Base-by-base conservation (phyloP, 1,284 basidiomycete species). In the Cutaneotrichosporon daszewskae region DNA sequence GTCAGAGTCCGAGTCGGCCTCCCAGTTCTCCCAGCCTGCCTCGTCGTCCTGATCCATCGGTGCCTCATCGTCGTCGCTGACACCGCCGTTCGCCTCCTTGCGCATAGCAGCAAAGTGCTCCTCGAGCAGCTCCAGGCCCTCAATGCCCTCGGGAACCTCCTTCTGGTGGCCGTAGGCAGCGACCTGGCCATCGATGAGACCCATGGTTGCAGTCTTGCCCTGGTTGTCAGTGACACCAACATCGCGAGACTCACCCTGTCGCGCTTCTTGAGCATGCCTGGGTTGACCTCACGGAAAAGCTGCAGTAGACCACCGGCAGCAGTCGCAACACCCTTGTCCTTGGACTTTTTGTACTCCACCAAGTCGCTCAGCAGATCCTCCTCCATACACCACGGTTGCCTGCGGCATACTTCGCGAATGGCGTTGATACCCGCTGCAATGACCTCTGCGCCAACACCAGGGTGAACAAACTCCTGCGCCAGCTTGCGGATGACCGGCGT, bases 241-340 rank as follows among this genome's bases (percentile, higher is more conserved):
- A 6, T 47, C 48, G 3, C 56, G 62, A 17, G 49, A 61, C 80
- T 44, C 56, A 84, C 85, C 57, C 92, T 75, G 65, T 98, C 94
- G 45, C 88, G 76, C 49, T 83, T 78, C 72, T 88, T 91, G 58
- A 99, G 76, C 80, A 98, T 79, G 3, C 81, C 83, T 1, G 95
- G 95, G 68, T 97, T 97, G 49, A 96, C 87, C 59, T 97, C 94
- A 26, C 95, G 78, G 74, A 90, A 99, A n/a, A 98, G 75, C 61
- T 87, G 85, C 44, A 98, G 72, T 41, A 99, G 67, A 28, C 91
- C 87, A 28, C 95, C 76, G 1, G 89, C 82, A 24, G 88, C 92
- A 11, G 88, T 82, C 11, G 84, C 84, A 18, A 97, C 91, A 5
- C 86, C 81, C 74, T 98, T 98, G 70, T 97, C 94, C 57, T 85